phyloP scores from a whole-genome alignment of 495 filamentous ascomycete species.

The Parathielavia appendiculata region DNA sequence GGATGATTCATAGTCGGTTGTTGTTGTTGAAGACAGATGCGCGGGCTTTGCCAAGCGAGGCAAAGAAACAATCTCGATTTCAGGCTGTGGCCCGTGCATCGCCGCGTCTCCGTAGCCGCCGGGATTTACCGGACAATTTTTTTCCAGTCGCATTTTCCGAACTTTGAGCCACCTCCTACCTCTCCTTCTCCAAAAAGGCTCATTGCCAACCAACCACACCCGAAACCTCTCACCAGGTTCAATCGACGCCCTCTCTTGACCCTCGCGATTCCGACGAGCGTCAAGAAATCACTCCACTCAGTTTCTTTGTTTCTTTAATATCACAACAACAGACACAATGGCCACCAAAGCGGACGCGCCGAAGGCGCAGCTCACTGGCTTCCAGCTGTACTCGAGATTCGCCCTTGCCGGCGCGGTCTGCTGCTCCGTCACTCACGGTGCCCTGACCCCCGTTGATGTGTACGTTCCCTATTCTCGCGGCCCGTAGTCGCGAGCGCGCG shows the following conservation, averaged over 20 bases:
- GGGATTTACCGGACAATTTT: conserved; percentile 34
- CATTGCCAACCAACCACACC: conserved; percentile 22
- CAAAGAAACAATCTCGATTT: background rate
- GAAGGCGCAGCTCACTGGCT: conserved; percentile 40
- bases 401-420: conserved; percentile 90
- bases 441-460: conserved; percentile 93
- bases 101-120: conserved; percentile 17
- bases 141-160: conserved; percentile 21
- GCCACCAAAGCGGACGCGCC: conserved; percentile 37
- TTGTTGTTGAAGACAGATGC: background rate
- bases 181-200: conserved; percentile 32
- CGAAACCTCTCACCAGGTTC: conserved; percentile 19
- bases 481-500: background rate
- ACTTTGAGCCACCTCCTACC: conserved; percentile 12
- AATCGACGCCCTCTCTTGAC: conserved; percentile 29
- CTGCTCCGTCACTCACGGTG: conserved; percentile 91
- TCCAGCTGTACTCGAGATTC: conserved; percentile 71
- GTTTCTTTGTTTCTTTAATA: conserved; percentile 19
- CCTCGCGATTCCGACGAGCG: conserved; percentile 18
- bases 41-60: conserved; percentile 1
- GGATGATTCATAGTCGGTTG: no score
- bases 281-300: conserved; percentile 33
- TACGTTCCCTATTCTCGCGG: conserved; percentile 50
- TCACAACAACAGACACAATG: conserved; percentile 20
- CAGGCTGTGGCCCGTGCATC: conserved; percentile 17